Percentiles rank a stretch among this genome's conserved stretches.
These are phyloP conservation scores for Groenewaldozyma sp. DNA, from an alignment of 1,139 yeast species.

Conservation along the genomic window DNA sequence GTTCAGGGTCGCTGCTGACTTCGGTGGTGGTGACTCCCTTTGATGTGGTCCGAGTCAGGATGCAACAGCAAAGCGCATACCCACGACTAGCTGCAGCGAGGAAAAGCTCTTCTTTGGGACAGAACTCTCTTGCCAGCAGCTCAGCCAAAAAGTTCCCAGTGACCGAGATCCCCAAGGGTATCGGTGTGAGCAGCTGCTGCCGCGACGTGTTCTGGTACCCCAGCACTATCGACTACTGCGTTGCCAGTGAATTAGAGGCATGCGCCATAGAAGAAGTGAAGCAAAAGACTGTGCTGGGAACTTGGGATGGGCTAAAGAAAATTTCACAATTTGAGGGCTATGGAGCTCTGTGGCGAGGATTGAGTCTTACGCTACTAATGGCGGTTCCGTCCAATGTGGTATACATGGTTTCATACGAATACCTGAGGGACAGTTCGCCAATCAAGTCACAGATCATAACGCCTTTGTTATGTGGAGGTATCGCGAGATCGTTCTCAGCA, in stretches of 20 bases:
- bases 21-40: conserved; percentile 80
- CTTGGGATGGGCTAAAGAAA: conserved; percentile 61
- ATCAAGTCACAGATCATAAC: conserved; percentile 43
- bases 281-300: conserved; percentile 38
- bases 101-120: too few species aligned
- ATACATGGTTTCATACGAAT: conserved; percentile 89
- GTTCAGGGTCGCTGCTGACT: conserved; percentile 83
- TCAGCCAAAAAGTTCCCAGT: conserved; percentile 15
- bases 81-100: conserved; percentile 12
- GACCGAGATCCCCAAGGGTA: conserved; percentile 21
- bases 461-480: conserved; percentile 78
- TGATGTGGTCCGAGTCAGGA: conserved; percentile 83
- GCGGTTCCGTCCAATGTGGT: conserved; percentile 90
- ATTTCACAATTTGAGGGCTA: conserved; percentile 69
- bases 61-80: conserved; percentile 68
- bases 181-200: conserved; percentile 33
- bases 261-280: conserved; percentile 31
- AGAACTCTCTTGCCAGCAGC: not conserved
- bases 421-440: conserved; percentile 68
- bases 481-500: conserved; percentile 79
- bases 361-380: conserved; percentile 75
- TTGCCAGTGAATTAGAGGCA: conserved; percentile 27
- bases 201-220: conserved; percentile 35
- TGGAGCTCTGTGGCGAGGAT: conserved; percentile 79
- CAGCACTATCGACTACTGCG: conserved; percentile 32